A percentile compares a stretch with the other conserved stretches of the same genome.
Conservation (phyloP, 225 moss, liverwort and hornwort genomes). For the Bryum argenteum region DNA sequence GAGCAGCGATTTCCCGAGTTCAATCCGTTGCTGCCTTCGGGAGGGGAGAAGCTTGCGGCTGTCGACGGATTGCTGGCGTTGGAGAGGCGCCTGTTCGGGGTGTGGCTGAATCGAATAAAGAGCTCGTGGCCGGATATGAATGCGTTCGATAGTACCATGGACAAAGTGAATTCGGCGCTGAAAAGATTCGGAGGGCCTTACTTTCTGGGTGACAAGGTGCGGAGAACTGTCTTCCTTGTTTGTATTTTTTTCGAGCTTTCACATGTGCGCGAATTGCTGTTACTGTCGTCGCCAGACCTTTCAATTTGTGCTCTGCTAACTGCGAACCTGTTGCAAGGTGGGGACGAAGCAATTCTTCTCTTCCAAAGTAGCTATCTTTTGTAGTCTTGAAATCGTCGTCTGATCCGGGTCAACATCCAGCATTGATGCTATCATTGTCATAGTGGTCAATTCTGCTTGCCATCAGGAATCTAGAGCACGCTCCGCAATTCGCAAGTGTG, state of each 20-base stretch:
- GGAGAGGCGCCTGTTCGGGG: constrained; percentile 62
- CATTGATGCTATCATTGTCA: too few species aligned
- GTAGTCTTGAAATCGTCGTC: too few species aligned
- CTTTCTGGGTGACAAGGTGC: constrained; percentile 69
- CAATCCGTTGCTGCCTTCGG: constrained; percentile 65
- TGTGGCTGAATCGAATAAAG: constrained; percentile 64
- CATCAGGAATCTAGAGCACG: too few species aligned
- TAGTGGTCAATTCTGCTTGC: too few species aligned
- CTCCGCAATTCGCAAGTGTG: too few species aligned
- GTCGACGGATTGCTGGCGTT: constrained; percentile 55
- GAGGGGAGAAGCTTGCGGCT: constrained; percentile 38
- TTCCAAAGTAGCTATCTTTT: too few species aligned
- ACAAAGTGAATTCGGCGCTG: constrained; percentile 62
- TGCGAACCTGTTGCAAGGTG: too few species aligned
- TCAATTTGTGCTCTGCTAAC: too few species aligned
- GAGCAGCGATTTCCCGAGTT: constrained; percentile 70
- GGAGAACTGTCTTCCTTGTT: not conserved
- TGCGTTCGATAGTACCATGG: constrained; percentile 54
- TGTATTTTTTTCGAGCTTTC: not conserved
- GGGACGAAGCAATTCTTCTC: too few species aligned
- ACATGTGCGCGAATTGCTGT: not conserved
- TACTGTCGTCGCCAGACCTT: too few species aligned
- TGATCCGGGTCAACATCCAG: too few species aligned
- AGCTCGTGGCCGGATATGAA: constrained; percentile 53
- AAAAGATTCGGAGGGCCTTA: constrained; percentile 66